phyloP scores from a whole-genome alignment of 352 stramenopile species.

The Pythium apleroticum region DNA sequence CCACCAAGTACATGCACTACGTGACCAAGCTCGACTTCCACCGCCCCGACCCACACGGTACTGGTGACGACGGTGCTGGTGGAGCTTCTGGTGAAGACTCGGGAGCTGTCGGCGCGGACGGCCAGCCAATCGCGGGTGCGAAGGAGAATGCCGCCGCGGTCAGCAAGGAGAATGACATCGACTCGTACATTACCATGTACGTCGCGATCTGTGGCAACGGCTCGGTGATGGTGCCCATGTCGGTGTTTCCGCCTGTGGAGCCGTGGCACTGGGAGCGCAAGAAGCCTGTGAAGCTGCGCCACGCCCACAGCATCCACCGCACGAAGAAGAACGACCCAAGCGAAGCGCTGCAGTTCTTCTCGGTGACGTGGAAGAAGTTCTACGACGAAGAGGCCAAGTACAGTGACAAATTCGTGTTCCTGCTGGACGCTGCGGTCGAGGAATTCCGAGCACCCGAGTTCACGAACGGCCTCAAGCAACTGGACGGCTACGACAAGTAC shows the following conservation, averaged over 20 bases:
- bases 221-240: conserved; percentile 85
- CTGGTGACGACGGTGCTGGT: conserved; percentile 33
- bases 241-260: conserved; percentile 78
- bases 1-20: conserved; percentile 86
- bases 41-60: conserved; percentile 50
- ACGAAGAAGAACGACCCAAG: conserved; percentile 65
- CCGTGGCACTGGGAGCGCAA: conserved; percentile 86
- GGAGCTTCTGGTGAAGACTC: not conserved
- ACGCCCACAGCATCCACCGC: conserved; percentile 80
- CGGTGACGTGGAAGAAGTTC: conserved; percentile 87
- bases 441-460: conserved; percentile 74
- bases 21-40: conserved; percentile 81
- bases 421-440: conserved; percentile 63
- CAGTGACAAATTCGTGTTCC: conserved; percentile 82
- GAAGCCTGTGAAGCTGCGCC: conserved; percentile 79
- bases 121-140: not conserved
- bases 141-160: conserved; percentile 19
- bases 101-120: not conserved
- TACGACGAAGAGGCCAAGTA: conserved; percentile 88
- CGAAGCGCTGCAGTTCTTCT: conserved; percentile 84
- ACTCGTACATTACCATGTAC: conserved; percentile 79
- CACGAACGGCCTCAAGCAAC: conserved; percentile 64
- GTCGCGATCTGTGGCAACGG: conserved; percentile 85
- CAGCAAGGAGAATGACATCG: conserved; percentile 28
- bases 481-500: conserved; percentile 84